Evolutionary conservation across 805 yeast genomes (phyloP).

Genomic region (Yamadazyma laniorum): DNA sequence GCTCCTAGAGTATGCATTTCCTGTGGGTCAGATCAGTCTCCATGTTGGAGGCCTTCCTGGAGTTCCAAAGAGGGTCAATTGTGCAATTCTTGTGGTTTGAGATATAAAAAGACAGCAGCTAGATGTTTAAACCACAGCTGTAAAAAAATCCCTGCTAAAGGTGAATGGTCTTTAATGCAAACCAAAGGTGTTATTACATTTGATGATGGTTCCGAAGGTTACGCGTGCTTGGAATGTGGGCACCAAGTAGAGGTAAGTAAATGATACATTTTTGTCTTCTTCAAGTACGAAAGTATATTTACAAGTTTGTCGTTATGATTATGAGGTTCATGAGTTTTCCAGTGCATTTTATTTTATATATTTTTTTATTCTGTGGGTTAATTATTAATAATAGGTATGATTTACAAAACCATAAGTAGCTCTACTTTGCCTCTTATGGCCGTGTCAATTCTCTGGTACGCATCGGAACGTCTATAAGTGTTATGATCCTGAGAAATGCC

Average conservation of each 20-base stretch:
- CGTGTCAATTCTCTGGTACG: too few species aligned
- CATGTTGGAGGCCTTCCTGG: constrained; percentile 99
- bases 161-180: constrained; percentile 90
- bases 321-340: too few species aligned
- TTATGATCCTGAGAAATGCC: too few species aligned
- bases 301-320: too few species aligned
- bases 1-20: constrained; percentile 72
- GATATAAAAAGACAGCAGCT: constrained; percentile 92
- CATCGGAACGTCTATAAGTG: too few species aligned
- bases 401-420: too few species aligned
- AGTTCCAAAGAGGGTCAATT: constrained; percentile 86
- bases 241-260: constrained; percentile 37
- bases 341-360: too few species aligned
- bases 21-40: constrained; percentile 86
- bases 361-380: too few species aligned
- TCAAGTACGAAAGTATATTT: constrained; percentile 2
- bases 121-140: constrained; percentile 77
- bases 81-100: constrained; percentile 92
- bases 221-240: constrained; percentile 44
- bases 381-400: too few species aligned
- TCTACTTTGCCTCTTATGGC: too few species aligned
- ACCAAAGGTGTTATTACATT: constrained; percentile 52
- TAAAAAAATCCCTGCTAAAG: constrained; percentile 90
- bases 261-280: constrained; percentile 1
- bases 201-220: constrained; percentile 40